Evolutionary conservation across 2,329 filamentous ascomycete species (phyloP).

Genomic region (Ambrosiella cleistominuta): DNA sequence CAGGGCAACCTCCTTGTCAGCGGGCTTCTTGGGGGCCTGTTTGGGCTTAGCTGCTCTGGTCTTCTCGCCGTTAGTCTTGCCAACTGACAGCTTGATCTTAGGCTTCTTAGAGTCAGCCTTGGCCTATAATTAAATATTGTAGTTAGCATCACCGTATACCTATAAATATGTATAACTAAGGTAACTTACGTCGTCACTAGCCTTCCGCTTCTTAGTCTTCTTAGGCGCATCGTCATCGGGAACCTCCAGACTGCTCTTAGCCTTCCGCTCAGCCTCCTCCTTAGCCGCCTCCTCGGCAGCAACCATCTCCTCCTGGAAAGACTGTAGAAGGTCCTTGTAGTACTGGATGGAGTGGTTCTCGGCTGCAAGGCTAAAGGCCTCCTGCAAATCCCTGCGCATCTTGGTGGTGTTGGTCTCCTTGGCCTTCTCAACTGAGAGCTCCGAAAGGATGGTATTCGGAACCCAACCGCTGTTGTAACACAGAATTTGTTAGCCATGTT

Average conservation of each 20-base stretch:
- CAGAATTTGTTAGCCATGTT: neutral
- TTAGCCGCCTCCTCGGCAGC: conserved; percentile 34
- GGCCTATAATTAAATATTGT: neutral
- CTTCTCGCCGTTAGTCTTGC: conserved; percentile 33
- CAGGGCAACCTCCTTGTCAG: neutral
- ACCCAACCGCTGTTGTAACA: conserved; percentile 60
- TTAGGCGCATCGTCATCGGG: conserved; percentile 44
- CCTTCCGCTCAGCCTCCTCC: conserved; percentile 23
- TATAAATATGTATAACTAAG: neutral
- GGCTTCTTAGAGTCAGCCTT: conserved; percentile 47
- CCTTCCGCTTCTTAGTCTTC: conserved; percentile 71
- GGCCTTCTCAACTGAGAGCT: conserved; percentile 58
- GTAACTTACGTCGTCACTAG: conserved; percentile 49
- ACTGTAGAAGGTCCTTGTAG: conserved; percentile 65
- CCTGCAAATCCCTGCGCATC: conserved; percentile 60
- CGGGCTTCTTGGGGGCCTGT: conserved; percentile 39
- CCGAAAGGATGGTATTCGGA: conserved; percentile 62
- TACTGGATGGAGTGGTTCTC: conserved; percentile 60
- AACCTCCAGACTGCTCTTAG: conserved; percentile 26
- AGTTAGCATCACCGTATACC: neutral
- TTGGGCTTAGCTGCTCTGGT: conserved; percentile 34
- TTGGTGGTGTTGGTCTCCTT: conserved; percentile 54
- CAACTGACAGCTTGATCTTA: conserved; percentile 50
- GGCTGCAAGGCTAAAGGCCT: conserved; percentile 64
- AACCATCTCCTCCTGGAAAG: conserved; percentile 48